Conservation (phyloP, 441 rosid genomes). For the Jatropha podagrica region DNA sequence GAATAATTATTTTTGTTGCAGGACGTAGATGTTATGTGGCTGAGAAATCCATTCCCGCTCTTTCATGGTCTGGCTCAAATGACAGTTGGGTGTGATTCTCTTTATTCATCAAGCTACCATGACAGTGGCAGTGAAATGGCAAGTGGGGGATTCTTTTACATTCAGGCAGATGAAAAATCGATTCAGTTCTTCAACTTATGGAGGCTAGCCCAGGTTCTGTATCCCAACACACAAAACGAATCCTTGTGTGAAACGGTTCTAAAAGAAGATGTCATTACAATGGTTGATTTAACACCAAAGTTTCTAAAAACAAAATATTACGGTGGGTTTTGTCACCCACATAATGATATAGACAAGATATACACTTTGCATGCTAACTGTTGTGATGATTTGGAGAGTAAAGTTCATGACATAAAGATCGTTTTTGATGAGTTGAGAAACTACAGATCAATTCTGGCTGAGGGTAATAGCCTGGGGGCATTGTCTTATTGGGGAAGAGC, state of each 20-base stretch:
- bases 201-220: conserved; percentile 31
- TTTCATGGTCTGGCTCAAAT: conserved; percentile 8
- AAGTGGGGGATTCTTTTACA: conserved; percentile 41
- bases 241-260: conserved; percentile 31
- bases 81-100: conserved; percentile 34
- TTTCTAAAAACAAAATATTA: conserved; percentile 30
- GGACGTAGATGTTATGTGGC: conserved; percentile 54
- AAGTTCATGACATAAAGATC: conserved; percentile 37
- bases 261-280: neutral
- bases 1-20: conserved; percentile 17
- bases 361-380: conserved; percentile 40
- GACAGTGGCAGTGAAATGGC: neutral
- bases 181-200: conserved; percentile 25
- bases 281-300: neutral
- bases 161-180: conserved; percentile 16
- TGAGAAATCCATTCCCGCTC: conserved; percentile 42
- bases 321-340: conserved; percentile 33
- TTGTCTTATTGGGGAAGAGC: conserved; percentile 26
- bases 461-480: neutral
- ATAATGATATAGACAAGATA: conserved; percentile 25
- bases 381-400: conserved; percentile 33
- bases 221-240: conserved; percentile 29
- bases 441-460: conserved; percentile 12
- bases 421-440: conserved; percentile 41
- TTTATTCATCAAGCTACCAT: conserved; percentile 10